Evolutionary conservation across 331 rosid genomes (phyloP).

Genomic region (Malus hybrid): DNA sequence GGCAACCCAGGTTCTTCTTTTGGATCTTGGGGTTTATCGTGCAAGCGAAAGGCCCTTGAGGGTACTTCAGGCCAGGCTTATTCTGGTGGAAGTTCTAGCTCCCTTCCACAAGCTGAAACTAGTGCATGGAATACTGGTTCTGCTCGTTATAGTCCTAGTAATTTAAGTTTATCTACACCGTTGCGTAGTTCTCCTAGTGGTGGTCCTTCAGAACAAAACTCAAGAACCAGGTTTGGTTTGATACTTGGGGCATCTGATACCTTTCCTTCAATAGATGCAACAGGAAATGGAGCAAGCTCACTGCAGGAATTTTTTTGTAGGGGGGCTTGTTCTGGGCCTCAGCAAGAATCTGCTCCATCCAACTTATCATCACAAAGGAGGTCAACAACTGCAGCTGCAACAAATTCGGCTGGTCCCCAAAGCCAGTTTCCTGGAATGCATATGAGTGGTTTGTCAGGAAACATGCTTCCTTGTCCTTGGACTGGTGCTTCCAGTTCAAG

Average conservation of each 20-base stretch:
- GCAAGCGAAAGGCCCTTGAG: conserved; percentile 78
- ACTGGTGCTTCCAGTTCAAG: conserved; percentile 45
- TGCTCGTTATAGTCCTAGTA: conserved; percentile 32
- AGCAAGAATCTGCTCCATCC: conserved; percentile 45
- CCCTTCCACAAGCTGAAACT: conserved; percentile 39
- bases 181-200: conserved; percentile 30
- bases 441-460: conserved; percentile 10
- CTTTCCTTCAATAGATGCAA: conserved; percentile 37
- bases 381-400: conserved; percentile 40
- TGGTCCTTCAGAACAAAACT: conserved; percentile 36
- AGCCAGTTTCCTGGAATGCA: conserved; percentile 39
- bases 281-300: conserved; percentile 40
- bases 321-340: conserved; percentile 32
- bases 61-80: conserved; percentile 55
- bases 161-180: conserved; percentile 33
- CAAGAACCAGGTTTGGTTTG: conserved; percentile 31
- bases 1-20: conserved; percentile 39
- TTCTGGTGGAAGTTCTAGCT: conserved; percentile 56
- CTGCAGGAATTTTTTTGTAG: conserved; percentile 32
- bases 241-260: conserved; percentile 35
- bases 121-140: conserved; percentile 33
- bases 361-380: conserved; percentile 48
- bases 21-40: conserved; percentile 62
- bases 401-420: conserved; percentile 37
- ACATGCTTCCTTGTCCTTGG: conserved; percentile 41